Base-by-base conservation (phyloP, 2,329 filamentous ascomycete genomes). In the Fusarium circinatum region DNA sequence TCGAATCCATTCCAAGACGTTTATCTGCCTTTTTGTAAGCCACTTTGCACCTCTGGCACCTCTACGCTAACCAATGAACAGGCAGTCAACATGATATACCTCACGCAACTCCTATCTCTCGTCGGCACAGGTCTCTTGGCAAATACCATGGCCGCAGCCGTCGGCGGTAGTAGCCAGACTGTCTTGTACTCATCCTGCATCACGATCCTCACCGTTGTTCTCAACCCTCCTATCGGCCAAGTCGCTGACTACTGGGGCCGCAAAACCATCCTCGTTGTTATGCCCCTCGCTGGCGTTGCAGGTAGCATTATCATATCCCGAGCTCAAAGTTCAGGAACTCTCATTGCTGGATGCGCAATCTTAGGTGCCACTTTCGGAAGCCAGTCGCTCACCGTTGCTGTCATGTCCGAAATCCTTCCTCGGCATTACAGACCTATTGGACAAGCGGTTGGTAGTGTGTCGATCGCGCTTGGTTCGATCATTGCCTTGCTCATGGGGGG, bases 11-110 rank as follows among this genome's bases (percentile, higher is more conserved):
- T 28, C 51, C 20, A 55, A 55, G 22, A 55, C 51, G 4, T 18
- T 11, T 7, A 41, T 41, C 2, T 39, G 51, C 4, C 34, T 55
- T n/a, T 18, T 41, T 3, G 51, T 41, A 18, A n/a, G 51, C 8
- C 10, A 17, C 5, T 22, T 0, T n/a, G n/a, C 34, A 22, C 34
- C 11, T 22, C 14, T 26, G 8, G 3, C 3, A 22, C 34, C 7
- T 12, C 24, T 4, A 55, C 18, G 24, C 34, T 55, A 14, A 55
- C 10, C 24, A 55, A 5, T 6, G 6, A 11, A 8, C 6, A 55
- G 51, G 51, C 51, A 7, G 51, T 55, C 24, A 55, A 55, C 34
- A 39, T 55, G 6, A 41, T 55, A 22, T 55, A 55, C 14, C 6
- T 55, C 5, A 28, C 51, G 0, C 51, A 55, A 10, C 6, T 55